Evolutionary conservation across 352 stramenopile species (phyloP).

Genomic region (Phytophthora uliginosa): DNA sequence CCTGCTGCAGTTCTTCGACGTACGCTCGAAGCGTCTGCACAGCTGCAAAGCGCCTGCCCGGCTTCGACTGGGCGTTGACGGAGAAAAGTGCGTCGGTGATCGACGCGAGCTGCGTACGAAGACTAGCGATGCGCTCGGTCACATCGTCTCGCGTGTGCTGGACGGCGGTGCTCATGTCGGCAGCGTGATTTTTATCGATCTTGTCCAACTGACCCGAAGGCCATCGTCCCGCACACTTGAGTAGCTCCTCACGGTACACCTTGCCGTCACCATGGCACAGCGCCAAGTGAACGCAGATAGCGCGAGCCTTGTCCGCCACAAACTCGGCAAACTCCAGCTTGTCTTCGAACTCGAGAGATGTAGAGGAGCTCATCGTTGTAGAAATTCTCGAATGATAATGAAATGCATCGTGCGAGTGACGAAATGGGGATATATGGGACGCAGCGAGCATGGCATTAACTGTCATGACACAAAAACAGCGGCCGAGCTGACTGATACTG

Average conservation of each 20-base stretch:
- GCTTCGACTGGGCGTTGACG: constrained; percentile 34
- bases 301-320: constrained; percentile 32
- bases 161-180: not conserved
- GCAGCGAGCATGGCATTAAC: not conserved
- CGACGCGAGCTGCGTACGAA: constrained; percentile 39
- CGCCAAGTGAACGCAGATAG: constrained; percentile 19
- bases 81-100: constrained; percentile 41
- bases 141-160: constrained; percentile 21
- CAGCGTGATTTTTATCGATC: constrained; percentile 29
- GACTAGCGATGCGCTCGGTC: constrained; percentile 14
- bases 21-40: constrained; percentile 33
- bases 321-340: constrained; percentile 48
- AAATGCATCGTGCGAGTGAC: constrained; percentile 1
- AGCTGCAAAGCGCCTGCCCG: constrained; percentile 31
- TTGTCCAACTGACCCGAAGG: constrained; percentile 30
- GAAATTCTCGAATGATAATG: not conserved
- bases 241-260: constrained; percentile 38
- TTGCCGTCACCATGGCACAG: constrained; percentile 20
- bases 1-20: constrained; percentile 32
- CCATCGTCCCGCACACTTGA: constrained; percentile 42
- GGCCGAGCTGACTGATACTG: too few species aligned
- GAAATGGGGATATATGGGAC: constrained; percentile 1
- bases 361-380: constrained; percentile 27
- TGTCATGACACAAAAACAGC: not conserved
- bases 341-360: constrained; percentile 34